Evolutionary conservation across 306 rosid species (phyloP).

Genomic region (Calophaca sinica): DNA sequence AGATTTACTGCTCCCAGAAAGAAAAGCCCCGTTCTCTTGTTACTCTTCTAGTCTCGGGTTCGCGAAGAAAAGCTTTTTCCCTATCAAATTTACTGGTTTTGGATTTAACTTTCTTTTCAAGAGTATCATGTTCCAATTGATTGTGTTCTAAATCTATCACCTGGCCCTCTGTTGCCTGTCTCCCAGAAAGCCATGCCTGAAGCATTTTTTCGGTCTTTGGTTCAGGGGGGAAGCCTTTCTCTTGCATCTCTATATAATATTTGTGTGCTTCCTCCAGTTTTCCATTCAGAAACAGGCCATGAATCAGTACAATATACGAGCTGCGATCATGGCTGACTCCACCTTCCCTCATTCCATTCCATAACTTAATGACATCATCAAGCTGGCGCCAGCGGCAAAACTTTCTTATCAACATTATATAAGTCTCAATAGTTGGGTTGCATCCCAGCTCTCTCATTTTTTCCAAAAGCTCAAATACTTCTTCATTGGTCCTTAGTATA

Average conservation of each 20-base stretch:
- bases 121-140: constrained; percentile 42
- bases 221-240: constrained; percentile 75
- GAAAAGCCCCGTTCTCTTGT: constrained; percentile 78
- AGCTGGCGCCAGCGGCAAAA: constrained; percentile 85
- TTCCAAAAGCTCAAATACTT: constrained; percentile 67
- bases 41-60: constrained; percentile 72
- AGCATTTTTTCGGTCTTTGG: constrained; percentile 77
- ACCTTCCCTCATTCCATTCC: constrained; percentile 73
- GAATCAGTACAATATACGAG: constrained; percentile 82
- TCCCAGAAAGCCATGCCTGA: constrained; percentile 78
- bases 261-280: constrained; percentile 75
- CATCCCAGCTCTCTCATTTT: constrained; percentile 75
- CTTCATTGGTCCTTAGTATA: constrained; percentile 61
- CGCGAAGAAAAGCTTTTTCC: constrained; percentile 55
- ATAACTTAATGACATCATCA: constrained; percentile 70
- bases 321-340: constrained; percentile 79
- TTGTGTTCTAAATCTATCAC: constrained; percentile 42
- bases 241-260: constrained; percentile 83
- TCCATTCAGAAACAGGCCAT: constrained; percentile 84
- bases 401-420: constrained; percentile 86
- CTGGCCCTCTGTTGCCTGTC: constrained; percentile 45
- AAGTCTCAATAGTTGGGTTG: constrained; percentile 73
- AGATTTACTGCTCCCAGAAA: constrained; percentile 69
- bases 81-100: constrained; percentile 51
- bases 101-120: constrained; percentile 45